A percentile compares a stretch with the other conserved stretches of the same genome.
phyloP scores from a whole-genome alignment of 371 early-diverging fungal genomes.

The Mucor circinelloides region DNA sequence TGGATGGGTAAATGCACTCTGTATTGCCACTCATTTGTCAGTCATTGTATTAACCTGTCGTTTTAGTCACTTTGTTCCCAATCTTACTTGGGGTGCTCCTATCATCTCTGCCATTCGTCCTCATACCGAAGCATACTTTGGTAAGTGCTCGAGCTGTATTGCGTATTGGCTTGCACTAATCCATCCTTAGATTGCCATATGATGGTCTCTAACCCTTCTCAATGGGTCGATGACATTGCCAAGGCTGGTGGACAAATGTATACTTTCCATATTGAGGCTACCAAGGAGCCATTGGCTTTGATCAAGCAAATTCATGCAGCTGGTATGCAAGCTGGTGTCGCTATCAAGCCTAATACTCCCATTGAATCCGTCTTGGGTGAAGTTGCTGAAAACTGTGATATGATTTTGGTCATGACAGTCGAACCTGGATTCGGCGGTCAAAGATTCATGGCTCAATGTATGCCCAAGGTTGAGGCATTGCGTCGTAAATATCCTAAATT shows the following conservation, averaged over 20 bases:
- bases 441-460: constrained; percentile 84
- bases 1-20: constrained; percentile 73
- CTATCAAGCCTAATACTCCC: constrained; percentile 92
- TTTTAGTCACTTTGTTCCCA: constrained; percentile 96
- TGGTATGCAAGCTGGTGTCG: constrained; percentile 95
- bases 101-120: constrained; percentile 87
- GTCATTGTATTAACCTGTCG: background rate
- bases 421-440: constrained; percentile 99
- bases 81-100: constrained; percentile 95
- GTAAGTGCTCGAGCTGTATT: constrained; percentile 38
- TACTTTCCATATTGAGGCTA: constrained; percentile 95
- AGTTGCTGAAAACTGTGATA: constrained; percentile 76
- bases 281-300: constrained; percentile 72
- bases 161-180: background rate
- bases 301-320: constrained; percentile 79
- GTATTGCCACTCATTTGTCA: background rate
- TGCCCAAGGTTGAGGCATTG: constrained; percentile 79
- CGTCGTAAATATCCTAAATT: constrained; percentile 83
- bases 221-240: constrained; percentile 95
- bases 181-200: constrained; percentile 86
- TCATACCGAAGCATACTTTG: constrained; percentile 89
- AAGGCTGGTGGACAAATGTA: constrained; percentile 91
- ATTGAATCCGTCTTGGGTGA: constrained; percentile 71
- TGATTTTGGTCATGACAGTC: constrained; percentile 98
- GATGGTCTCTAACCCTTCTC: constrained; percentile 94